Evolutionary conservation across 2,329 filamentous ascomycete genomes (phyloP), one percentile per base, ranked within the genome.

Genomic region (Microcyclospora pomicola): DNA sequence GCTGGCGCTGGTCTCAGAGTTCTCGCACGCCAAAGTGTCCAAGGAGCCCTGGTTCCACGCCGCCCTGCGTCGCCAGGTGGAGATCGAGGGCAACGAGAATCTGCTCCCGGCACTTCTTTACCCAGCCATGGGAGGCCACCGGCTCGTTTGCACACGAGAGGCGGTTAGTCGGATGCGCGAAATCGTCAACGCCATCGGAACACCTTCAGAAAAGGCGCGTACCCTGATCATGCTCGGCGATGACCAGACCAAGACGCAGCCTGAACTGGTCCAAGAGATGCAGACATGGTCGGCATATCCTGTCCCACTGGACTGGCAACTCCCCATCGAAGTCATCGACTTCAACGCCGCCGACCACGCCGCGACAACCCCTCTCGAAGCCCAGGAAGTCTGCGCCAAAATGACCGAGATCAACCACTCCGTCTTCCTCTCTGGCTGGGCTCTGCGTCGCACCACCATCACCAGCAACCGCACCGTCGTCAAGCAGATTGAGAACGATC

Each of bases 401-500:
- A 61, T 82, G 36, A 75, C 71, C 0, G 59, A 65, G 10, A 74
- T 82, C 40, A 85, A 83, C 49, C 60, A 68, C n/a, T 77, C 77
- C 14, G 80, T 84, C 7, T 83, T 86, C 51, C 63, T 81, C 37
- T 76, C 77, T 50, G 81, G 81, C 12, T 87, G 82, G 82, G 66
- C 67, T 9, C 60, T 64, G 7, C 63, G 68, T 0, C 53, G 71
- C 16, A 81, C 77, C 1, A 86, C 80, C 1, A 60, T 87, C 36
- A 83, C 80, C 2, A 79, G 77, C 43, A 86, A 87, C 52, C 68
- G 72, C 15, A 72, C 72, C 1, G 75, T 80, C 33, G 71, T 74
- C 15, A 80, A 74, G 46, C 71, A 77, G 45, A 73, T 87, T 33
- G 74, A 82, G 46, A 56, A 53, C 15, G 61, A 67, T 2, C 62